Evolutionary conservation across 1,284 basidiomycete species (phyloP), one percentile per base, ranked within the genome.

Genomic region (Puccinia polysora): DNA sequence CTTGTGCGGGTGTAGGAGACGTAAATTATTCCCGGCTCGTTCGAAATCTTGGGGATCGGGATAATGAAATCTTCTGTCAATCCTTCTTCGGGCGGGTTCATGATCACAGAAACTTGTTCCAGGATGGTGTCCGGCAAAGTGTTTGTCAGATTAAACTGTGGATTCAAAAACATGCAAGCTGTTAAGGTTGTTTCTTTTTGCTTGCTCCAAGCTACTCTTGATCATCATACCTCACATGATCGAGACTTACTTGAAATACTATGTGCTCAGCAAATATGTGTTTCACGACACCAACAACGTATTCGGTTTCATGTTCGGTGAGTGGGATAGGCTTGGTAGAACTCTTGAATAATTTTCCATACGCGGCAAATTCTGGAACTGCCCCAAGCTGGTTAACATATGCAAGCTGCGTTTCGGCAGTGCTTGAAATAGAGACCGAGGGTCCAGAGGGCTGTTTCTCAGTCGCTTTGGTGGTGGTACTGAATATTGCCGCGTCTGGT

Each of bases 71-170:
- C 93, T 82, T 98, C 95, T 56, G 85, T 87, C 75, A 98, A 81
- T 1, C 87, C 88, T 30, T 92, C 91, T 10, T 85, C 83, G 56
- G 88, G 85, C 3, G 89, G 86, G 75, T 88, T 85, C 88, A 97
- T 95, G 76, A 92, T 85, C 12, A 98, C 90, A n/a, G 92, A 89
- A 20, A 96, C 91, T 77, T 94, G 87, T 80, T 98, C 96, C 74
- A 99, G 83, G 4, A 98, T 89, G 2, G 91, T 94, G 80, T 99
- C 96, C n/a, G 92, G 88, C 68, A 99, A 85, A n/a, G 96, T 98
- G 25, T 72, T 72, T 15, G 60, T 73, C 63, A 67, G 52, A 43
- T 72, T 72, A 32, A 72, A 72, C 69, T 72, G 43, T n/a, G n/a
- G n/a, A n/a, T n/a, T n/a, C n/a, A n/a, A n/a, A n/a, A n/a, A n/a